Conservation (phyloP, 129 eudicot genomes). For the Gnaphalium uliginosum region DNA sequence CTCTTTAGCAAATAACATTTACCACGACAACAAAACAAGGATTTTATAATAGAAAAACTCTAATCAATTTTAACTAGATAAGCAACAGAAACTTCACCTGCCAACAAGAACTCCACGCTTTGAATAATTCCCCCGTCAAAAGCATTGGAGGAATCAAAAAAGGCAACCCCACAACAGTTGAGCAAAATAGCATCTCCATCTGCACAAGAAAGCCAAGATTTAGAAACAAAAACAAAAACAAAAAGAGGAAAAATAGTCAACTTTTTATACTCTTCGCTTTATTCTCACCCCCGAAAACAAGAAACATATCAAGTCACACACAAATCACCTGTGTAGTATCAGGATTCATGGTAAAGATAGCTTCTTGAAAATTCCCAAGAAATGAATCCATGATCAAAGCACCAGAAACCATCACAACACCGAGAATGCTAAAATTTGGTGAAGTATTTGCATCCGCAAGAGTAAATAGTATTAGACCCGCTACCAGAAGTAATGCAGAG, state of each 20-base stretch:
- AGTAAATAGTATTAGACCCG: slow-evolving; percentile 81
- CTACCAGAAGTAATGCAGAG: slow-evolving; percentile 74
- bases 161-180: slow-evolving; percentile 90
- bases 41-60: not conserved
- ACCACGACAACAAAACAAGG: not conserved
- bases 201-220: slow-evolving; percentile 33
- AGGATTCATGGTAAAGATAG: slow-evolving; percentile 84
- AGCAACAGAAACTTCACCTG: slow-evolving; percentile 45
- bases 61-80: slow-evolving; percentile 3
- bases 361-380: slow-evolving; percentile 90
- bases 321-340: slow-evolving; percentile 79
- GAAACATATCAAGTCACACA: slow-evolving; percentile 3
- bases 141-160: slow-evolving; percentile 97
- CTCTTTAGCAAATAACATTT: not conserved
- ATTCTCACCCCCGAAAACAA: not conserved
- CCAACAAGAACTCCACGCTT: slow-evolving; percentile 85
- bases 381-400: slow-evolving; percentile 91
- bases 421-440: slow-evolving; percentile 86
- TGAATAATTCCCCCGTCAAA: slow-evolving; percentile 79
- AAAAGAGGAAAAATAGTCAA: slow-evolving; percentile 11
- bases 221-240: not conserved
- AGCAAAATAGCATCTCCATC: slow-evolving; percentile 98
- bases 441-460: slow-evolving; percentile 90
- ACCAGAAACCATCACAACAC: slow-evolving; percentile 86
- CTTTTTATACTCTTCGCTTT: slow-evolving; percentile 1